Conservation (phyloP, 2,329 filamentous ascomycete species). For the Tolypocladium capitatum region DNA sequence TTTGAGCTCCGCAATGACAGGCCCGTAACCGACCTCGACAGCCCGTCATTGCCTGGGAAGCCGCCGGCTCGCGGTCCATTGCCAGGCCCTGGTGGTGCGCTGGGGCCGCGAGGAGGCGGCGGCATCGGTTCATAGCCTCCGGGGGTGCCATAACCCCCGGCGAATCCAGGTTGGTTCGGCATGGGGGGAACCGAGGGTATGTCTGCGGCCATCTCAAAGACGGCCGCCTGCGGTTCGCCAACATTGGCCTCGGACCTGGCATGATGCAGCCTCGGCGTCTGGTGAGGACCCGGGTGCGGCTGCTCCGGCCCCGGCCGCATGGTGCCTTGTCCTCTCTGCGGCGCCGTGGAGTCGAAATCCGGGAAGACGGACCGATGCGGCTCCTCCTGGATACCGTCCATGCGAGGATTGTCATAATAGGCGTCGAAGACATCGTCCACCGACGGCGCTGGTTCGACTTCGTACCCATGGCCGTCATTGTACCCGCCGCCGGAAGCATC, state of each 20-base stretch:
- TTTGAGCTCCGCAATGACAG: constrained; percentile 20
- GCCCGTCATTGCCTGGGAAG: not conserved
- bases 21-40: constrained; percentile 10
- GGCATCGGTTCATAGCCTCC: constrained; percentile 14
- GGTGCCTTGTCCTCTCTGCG: constrained; percentile 21
- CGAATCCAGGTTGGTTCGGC: constrained; percentile 13
- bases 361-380: constrained; percentile 18
- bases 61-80: constrained; percentile 1
- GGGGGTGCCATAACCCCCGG: constrained; percentile 11
- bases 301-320: constrained; percentile 26
- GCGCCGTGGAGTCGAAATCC: constrained; percentile 28
- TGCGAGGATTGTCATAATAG: constrained; percentile 35
- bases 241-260: constrained; percentile 57
- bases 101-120: constrained; percentile 17
- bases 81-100: constrained; percentile 15
- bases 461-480: constrained; percentile 19
- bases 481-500: constrained; percentile 19
- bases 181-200: constrained; percentile 39
- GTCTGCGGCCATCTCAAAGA: constrained; percentile 62
- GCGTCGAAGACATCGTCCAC: constrained; percentile 41
- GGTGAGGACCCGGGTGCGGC: constrained; percentile 35
- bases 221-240: constrained; percentile 48
- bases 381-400: constrained; percentile 10
- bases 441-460: constrained; percentile 19
- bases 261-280: constrained; percentile 39